Conservation (phyloP, 441 rosid species). For the Brassica balearica region DNA sequence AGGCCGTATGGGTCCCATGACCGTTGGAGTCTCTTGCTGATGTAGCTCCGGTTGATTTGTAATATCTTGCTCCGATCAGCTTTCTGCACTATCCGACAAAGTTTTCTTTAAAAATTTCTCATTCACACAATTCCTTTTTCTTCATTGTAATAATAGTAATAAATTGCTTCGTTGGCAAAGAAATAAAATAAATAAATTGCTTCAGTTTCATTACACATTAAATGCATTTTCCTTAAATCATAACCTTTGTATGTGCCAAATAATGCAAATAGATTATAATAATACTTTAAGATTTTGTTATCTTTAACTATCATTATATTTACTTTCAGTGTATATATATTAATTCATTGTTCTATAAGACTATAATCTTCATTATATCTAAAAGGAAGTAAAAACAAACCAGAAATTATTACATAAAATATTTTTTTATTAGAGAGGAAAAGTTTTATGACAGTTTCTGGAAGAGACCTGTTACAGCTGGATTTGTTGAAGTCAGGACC, state of each 20-base stretch:
- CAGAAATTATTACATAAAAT: too few species aligned
- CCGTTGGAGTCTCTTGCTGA: conserved; percentile 75
- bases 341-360: not conserved
- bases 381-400: too few species aligned
- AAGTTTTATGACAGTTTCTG: not conserved
- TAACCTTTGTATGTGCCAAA: not conserved
- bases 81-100: conserved; percentile 51
- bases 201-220: not conserved
- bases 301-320: too few species aligned
- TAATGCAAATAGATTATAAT: not conserved
- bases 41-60: conserved; percentile 36
- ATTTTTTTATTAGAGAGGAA: not conserved
- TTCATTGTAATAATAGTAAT: not conserved
- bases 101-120: not conserved
- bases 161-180: too few species aligned
- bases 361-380: not conserved
- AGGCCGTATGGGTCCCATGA: conserved; percentile 86
- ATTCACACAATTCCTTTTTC: not conserved
- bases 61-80: conserved; percentile 85
- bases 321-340: too few species aligned
- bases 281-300: too few species aligned
- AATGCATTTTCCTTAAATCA: not conserved
- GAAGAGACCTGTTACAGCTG: conserved; percentile 67
- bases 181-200: not conserved
- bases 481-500: conserved; percentile 63